A percentile compares a stretch with the other conserved stretches of the same genome.
These are phyloP conservation scores for Colletotrichum paranaense DNA, from an alignment of 2,329 filamentous ascomycete genomes.

Conservation along the genomic window DNA sequence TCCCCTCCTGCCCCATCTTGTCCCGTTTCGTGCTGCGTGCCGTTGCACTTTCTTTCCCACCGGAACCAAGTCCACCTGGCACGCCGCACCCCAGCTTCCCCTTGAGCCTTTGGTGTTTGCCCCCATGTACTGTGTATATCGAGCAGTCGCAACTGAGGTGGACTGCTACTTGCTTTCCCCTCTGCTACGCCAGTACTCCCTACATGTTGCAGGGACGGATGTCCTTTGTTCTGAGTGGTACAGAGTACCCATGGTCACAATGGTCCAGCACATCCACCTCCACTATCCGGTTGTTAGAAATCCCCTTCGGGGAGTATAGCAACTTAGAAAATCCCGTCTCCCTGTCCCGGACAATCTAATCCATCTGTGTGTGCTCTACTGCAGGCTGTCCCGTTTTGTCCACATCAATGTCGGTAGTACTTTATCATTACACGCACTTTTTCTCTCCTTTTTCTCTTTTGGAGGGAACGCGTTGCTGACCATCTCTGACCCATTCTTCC, in stretches of 20 bases:
- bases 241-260: background rate
- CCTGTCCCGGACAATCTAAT: background rate
- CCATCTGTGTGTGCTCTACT: constrained; percentile 14
- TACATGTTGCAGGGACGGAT: background rate
- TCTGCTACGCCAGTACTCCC: background rate
- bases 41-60: background rate
- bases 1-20: constrained; percentile 10
- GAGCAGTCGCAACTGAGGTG: background rate
- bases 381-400: constrained; percentile 7
- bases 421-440: constrained; percentile 27
- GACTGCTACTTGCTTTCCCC: background rate
- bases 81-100: background rate
- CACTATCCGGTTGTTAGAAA: background rate
- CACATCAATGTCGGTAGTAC: background rate
- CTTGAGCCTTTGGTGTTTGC: background rate
- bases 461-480: background rate
- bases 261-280: background rate
- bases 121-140: constrained; percentile 1
- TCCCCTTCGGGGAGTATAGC: constrained; percentile 7
- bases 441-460: background rate
- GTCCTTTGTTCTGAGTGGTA: background rate
- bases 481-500: constrained; percentile 2
- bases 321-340: constrained; percentile 6
- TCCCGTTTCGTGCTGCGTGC: constrained; percentile 26
- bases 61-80: constrained; percentile 8